A percentile compares a stretch with the other conserved stretches of the same genome.
Evolutionary conservation across 768 basidiomycete genomes (phyloP).

Genomic region (Russula brevipes): DNA sequence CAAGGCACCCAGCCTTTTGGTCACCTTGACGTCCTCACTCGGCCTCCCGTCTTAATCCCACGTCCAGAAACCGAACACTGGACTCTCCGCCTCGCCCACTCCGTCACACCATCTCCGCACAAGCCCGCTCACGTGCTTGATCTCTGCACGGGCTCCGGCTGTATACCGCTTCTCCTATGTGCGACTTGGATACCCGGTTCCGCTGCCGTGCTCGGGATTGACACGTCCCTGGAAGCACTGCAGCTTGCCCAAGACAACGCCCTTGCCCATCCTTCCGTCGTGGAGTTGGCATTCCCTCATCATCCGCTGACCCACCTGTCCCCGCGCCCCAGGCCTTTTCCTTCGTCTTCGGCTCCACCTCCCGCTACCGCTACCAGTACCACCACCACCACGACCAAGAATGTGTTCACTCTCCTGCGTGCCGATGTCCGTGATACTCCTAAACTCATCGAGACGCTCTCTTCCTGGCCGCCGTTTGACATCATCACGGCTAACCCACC

Average conservation of each 20-base stretch:
- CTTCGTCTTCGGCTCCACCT: background rate
- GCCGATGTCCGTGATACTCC: conserved; percentile 39
- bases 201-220: conserved; percentile 56
- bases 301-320: background rate
- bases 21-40: conserved; percentile 63
- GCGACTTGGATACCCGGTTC: conserved; percentile 54
- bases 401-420: conserved; percentile 35
- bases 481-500: conserved; percentile 82
- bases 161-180: conserved; percentile 83
- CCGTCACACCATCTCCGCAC: conserved; percentile 36
- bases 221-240: conserved; percentile 59
- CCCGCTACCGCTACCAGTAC: background rate
- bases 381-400: background rate
- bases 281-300: background rate
- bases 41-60: conserved; percentile 85
- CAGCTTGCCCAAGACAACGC: conserved; percentile 44
- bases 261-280: conserved; percentile 27
- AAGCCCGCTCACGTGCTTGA: conserved; percentile 54
- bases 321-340: background rate
- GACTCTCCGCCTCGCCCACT: conserved; percentile 55
- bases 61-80: conserved; percentile 92
- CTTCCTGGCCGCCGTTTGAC: conserved; percentile 50
- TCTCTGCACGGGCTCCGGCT: conserved; percentile 90
- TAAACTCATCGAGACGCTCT: conserved; percentile 12
- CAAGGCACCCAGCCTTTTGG: conserved; percentile 88